These are phyloP conservation scores for Metarhizium brunneum DNA, from an alignment of 2,329 filamentous ascomycete genomes.

Conservation along the genomic window DNA sequence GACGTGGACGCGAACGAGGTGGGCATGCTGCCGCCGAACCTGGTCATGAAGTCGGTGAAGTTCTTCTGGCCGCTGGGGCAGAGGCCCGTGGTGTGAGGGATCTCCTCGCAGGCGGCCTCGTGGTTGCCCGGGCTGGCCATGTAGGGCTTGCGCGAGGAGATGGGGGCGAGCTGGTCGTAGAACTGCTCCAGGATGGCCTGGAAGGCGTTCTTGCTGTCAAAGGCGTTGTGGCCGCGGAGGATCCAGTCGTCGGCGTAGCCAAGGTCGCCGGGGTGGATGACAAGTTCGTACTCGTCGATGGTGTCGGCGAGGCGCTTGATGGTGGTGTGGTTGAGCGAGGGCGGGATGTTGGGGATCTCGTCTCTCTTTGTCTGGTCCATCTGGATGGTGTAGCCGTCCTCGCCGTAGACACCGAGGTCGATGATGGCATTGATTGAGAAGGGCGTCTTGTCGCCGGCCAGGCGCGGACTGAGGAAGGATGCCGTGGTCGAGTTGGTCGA, in stretches of 20 bases:
- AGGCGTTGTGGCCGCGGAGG: slow-evolving; percentile 32
- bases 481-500: slow-evolving; percentile 45
- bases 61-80: slow-evolving; percentile 47
- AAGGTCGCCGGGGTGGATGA: slow-evolving; percentile 45
- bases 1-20: slow-evolving; percentile 40
- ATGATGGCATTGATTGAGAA: slow-evolving; percentile 43
- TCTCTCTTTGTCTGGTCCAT: slow-evolving; percentile 35
- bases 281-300: slow-evolving; percentile 45
- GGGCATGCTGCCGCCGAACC: slow-evolving; percentile 44
- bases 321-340: slow-evolving; percentile 48
- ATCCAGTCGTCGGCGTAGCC: slow-evolving; percentile 52
- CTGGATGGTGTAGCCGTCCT: slow-evolving; percentile 20
- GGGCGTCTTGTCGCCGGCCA: slow-evolving; percentile 42
- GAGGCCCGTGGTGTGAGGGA: slow-evolving; percentile 23
- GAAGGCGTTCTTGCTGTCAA: slow-evolving; percentile 41
- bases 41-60: slow-evolving; percentile 50
- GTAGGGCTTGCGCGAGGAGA: slow-evolving; percentile 45
- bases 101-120: slow-evolving; percentile 43
- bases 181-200: slow-evolving; percentile 48
- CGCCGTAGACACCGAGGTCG: slow-evolving; percentile 39
- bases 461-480: slow-evolving; percentile 43
- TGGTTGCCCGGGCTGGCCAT: slow-evolving; percentile 40
- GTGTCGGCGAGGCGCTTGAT: slow-evolving; percentile 43
- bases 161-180: slow-evolving; percentile 30
- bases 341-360: slow-evolving; percentile 37